A percentile compares a stretch with the other conserved stretches of the same genome.
Evolutionary conservation across 2,329 filamentous ascomycete genomes (phyloP).

Genomic region (Reticulascus tulasneorum): DNA sequence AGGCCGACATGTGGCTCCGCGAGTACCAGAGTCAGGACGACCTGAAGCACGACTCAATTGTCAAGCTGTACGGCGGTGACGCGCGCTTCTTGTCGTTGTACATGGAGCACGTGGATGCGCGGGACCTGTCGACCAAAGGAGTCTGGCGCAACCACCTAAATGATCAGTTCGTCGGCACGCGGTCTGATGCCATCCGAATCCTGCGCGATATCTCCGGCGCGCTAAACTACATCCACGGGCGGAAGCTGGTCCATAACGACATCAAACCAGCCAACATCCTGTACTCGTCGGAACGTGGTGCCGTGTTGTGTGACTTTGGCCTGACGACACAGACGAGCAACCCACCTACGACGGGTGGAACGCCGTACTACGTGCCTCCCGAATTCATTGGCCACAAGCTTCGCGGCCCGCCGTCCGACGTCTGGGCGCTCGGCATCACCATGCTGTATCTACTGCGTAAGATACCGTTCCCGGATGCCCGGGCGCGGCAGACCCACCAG

Average conservation of each 20-base stretch:
- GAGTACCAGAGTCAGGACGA: conserved; percentile 54
- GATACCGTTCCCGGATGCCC: conserved; percentile 51
- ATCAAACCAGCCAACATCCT: conserved; percentile 61
- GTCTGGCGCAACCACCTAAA: conserved; percentile 45
- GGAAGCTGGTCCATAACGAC: conserved; percentile 55
- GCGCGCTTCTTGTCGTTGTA: conserved; percentile 57
- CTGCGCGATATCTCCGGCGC: conserved; percentile 51
- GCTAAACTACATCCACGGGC: conserved; percentile 52
- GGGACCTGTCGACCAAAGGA: conserved; percentile 45
- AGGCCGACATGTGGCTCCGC: conserved; percentile 57
- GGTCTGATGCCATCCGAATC: conserved; percentile 47
- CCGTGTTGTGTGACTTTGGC: conserved; percentile 58
- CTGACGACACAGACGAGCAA: conserved; percentile 45
- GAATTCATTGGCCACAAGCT: conserved; percentile 55
- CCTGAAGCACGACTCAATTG: conserved; percentile 54
- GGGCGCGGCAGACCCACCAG: conserved; percentile 43
- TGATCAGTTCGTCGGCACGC: conserved; percentile 47
- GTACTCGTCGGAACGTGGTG: conserved; percentile 54
- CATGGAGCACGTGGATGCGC: conserved; percentile 58
- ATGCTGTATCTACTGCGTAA: conserved; percentile 57
- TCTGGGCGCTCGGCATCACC: conserved; percentile 57
- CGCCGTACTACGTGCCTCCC: conserved; percentile 58
- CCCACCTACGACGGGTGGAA: conserved; percentile 49
- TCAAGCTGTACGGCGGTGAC: conserved; percentile 55
- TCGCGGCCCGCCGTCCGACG: conserved; percentile 52